A percentile compares a stretch with the other conserved stretches of the same genome.
phyloP scores from a whole-genome alignment of 768 basidiomycete species.

The Vararia minispora region DNA sequence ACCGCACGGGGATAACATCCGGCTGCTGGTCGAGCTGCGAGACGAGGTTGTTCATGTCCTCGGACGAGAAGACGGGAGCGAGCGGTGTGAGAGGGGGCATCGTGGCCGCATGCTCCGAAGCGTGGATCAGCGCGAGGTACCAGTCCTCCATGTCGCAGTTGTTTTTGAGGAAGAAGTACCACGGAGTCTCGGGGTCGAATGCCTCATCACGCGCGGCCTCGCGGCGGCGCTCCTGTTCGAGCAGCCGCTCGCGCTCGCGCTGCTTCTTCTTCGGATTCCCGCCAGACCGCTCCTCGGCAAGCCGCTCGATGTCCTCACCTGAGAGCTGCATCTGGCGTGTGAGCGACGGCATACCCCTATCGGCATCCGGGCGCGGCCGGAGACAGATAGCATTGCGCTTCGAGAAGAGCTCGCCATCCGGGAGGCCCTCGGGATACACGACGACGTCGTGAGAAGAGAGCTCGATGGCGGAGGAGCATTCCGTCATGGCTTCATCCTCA shows the following conservation, averaged over 20 bases:
- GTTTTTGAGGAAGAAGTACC: slow-evolving; percentile 89
- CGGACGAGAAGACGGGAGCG: slow-evolving; percentile 52
- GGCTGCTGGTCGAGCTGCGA: slow-evolving; percentile 84
- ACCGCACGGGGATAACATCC: slow-evolving; percentile 94
- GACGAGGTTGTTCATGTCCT: slow-evolving; percentile 78
- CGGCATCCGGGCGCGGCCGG: slow-evolving; percentile 34
- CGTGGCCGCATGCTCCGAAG: slow-evolving; percentile 51
- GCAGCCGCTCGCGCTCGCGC: slow-evolving; percentile 27
- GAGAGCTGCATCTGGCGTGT: slow-evolving; percentile 39
- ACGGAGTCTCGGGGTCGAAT: slow-evolving; percentile 47
- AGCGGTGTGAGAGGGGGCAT: slow-evolving; percentile 52
- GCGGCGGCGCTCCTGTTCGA: slow-evolving; percentile 19
- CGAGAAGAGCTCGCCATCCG: slow-evolving; percentile 85
- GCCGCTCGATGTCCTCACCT: slow-evolving; percentile 19
- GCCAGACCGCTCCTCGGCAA: slow-evolving; percentile 29
- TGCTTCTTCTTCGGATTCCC: slow-evolving; percentile 31
- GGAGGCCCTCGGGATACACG: slow-evolving; percentile 61
- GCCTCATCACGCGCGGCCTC: slow-evolving; percentile 39
- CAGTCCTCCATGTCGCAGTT: slow-evolving; percentile 97
- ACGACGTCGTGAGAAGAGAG: slow-evolving; percentile 67
- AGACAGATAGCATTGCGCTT: slow-evolving; percentile 84
- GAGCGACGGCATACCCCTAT: slow-evolving; percentile 33
- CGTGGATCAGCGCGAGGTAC: slow-evolving; percentile 76
- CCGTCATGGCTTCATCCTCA: slow-evolving; percentile 84
- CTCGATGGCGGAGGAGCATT: slow-evolving; percentile 87